These are phyloP conservation scores for Echinochloa phyllopogon DNA, from an alignment of 176 grass and related monocot species.

Conservation along the genomic window DNA sequence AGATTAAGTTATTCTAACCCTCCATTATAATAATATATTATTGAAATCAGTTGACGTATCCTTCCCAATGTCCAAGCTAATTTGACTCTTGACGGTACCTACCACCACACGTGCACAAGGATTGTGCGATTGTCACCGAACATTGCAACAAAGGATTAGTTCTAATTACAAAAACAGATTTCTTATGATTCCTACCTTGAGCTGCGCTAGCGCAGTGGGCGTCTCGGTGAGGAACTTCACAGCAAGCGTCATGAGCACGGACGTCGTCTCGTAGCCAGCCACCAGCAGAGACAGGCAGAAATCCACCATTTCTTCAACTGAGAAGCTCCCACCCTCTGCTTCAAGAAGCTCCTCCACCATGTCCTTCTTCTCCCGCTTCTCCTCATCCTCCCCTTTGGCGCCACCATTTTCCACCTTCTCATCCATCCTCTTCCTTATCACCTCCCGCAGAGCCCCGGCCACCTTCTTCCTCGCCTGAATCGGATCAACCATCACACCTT, in stretches of 20 bases:
- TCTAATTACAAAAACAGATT: neutral
- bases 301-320: constrained; percentile 91
- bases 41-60: constrained; percentile 45
- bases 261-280: constrained; percentile 91
- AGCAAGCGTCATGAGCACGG: constrained; percentile 90
- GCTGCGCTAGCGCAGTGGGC: constrained; percentile 63
- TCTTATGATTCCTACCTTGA: constrained; percentile 55
- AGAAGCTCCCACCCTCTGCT: constrained; percentile 69
- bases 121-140: constrained; percentile 22
- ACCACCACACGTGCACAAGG: constrained; percentile 52
- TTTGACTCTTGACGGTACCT: constrained; percentile 39
- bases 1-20: constrained; percentile 32
- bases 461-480: constrained; percentile 90
- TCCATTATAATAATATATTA: constrained; percentile 4
- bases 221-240: constrained; percentile 93
- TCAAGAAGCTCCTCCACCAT: constrained; percentile 91
- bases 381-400: neutral
- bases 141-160: constrained; percentile 33
- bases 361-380: constrained; percentile 62
- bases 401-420: constrained; percentile 37
- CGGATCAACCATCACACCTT: neutral
- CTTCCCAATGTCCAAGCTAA: constrained; percentile 3
- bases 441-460: constrained; percentile 78
- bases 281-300: constrained; percentile 89
- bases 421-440: constrained; percentile 75